Percentiles rank a stretch among this genome's conserved stretches.
phyloP scores from a whole-genome alignment of 805 yeast genomes.

The Teunomyces aglyptinius region DNA sequence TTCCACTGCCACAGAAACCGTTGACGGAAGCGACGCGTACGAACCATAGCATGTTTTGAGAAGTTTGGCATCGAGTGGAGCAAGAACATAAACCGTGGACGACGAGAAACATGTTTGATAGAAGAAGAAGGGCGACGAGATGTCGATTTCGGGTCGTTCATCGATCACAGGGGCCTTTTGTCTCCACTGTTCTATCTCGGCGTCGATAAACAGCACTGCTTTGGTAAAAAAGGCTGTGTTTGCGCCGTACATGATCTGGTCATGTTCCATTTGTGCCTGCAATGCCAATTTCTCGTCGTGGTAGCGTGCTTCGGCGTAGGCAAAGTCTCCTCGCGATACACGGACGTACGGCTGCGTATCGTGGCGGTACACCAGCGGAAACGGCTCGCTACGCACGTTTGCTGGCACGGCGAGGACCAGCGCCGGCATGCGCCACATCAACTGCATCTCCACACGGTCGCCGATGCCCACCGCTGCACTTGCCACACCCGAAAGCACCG shows the following conservation, averaged over 20 bases:
- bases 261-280: slow-evolving; percentile 50
- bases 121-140: slow-evolving; percentile 49
- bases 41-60: slow-evolving; percentile 59
- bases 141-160: too few relatives aligned
- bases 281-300: slow-evolving; percentile 60
- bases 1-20: slow-evolving; percentile 62
- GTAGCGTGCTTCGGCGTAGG: slow-evolving; percentile 53
- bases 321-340: slow-evolving; percentile 62
- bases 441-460: slow-evolving; percentile 54
- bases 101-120: slow-evolving; percentile 78
- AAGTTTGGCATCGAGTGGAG: slow-evolving; percentile 78
- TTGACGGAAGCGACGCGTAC: slow-evolving; percentile 66
- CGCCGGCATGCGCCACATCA: slow-evolving; percentile 53
- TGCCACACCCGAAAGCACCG: slow-evolving; percentile 52
- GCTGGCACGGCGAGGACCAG: slow-evolving; percentile 51
- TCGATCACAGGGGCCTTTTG: slow-evolving; percentile 14
- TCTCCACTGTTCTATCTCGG: slow-evolving; percentile 40
- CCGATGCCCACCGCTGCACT: slow-evolving; percentile 59
- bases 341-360: slow-evolving; percentile 52
- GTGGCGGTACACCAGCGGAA: slow-evolving; percentile 53
- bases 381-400: slow-evolving; percentile 34
- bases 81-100: slow-evolving; percentile 58
- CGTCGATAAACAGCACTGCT: slow-evolving; percentile 57
- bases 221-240: slow-evolving; percentile 51
- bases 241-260: slow-evolving; percentile 58